Base-by-base conservation (phyloP, 2,329 filamentous ascomycete species). In the Mycocentrospora acerina region DNA sequence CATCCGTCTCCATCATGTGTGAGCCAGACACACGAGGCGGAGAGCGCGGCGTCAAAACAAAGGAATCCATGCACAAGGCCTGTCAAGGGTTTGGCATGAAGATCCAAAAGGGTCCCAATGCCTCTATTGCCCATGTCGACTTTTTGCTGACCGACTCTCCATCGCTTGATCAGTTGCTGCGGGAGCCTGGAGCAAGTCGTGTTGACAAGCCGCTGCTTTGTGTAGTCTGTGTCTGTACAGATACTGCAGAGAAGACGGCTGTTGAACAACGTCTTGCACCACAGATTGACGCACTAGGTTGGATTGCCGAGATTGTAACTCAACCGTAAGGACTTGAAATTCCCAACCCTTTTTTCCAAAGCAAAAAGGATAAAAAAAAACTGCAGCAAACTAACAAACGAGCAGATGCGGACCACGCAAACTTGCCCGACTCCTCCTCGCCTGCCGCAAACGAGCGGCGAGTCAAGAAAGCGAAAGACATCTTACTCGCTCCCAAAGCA, bases 161-260 rank as follows among this genome's bases (percentile, higher is more conserved):
- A 4, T 61, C 56, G 11, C 47, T 63, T 15, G 42, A 55, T 15
- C 35, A 42, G 15, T 37, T 61, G 16, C 43, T 60, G 12, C 35
- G 48, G 22, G 44, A 44, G 14, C 36, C 49, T 1, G 47, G 34
- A n/a, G 42, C 42, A 3, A 44, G 36, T 29, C 49, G 52, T 13
- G 26, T 43, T 14, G 40, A 51, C 10, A 46, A 45, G 26, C 35
- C 45, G 2, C 51, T 55, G 3, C 36, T 60, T 1, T 48, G 50
- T 7, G 55, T 62, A 11, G 44, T 63, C 10, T 63, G 59, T 19
- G 41, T 62, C 15, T 61, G 58, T 19, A 59, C 51, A 30, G 58
- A 63, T 30, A 51, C 50, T 4, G 44, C 51, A 1, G 59, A 63
- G 37, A 63, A 59, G 34, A 49, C 44, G 5, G 44, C 41, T 3